Evolutionary conservation across 495 filamentous ascomycete species (phyloP).

Genomic region (Stereocaulon alpinum): DNA sequence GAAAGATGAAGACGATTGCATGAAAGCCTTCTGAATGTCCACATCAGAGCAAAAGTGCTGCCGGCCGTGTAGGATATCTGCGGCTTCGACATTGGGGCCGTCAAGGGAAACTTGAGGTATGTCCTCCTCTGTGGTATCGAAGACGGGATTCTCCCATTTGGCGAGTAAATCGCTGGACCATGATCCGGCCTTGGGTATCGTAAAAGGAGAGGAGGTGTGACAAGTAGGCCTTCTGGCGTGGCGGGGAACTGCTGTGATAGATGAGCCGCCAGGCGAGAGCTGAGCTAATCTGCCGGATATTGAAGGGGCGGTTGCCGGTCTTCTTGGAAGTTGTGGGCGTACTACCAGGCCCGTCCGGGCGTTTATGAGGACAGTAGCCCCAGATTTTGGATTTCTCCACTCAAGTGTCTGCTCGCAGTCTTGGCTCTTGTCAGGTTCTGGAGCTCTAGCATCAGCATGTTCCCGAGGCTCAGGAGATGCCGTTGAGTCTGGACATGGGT

Average conservation of each 20-base stretch:
- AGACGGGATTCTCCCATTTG: conserved; percentile 55
- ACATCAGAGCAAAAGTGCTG: conserved; percentile 21
- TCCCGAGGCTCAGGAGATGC: neutral
- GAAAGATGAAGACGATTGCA: conserved; percentile 19
- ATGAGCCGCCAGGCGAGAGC: neutral
- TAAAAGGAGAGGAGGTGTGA: conserved; percentile 2
- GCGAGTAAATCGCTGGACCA: conserved; percentile 35
- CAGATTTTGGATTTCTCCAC: conserved; percentile 63
- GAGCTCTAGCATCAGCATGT: neutral
- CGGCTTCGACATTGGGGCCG: conserved; percentile 17
- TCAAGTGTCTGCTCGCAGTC: conserved; percentile 33
- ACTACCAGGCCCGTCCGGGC: conserved; percentile 50
- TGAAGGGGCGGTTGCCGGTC: conserved; percentile 11
- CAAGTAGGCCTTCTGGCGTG: conserved; percentile 10
- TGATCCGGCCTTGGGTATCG: conserved; percentile 6
- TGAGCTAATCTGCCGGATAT: neutral
- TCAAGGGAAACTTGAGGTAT: conserved; percentile 35
- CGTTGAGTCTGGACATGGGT: neutral
- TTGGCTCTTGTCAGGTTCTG: neutral
- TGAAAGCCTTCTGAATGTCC: conserved; percentile 24
- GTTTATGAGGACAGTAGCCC: conserved; percentile 47
- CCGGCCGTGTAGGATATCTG: conserved; percentile 11
- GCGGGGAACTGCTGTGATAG: neutral
- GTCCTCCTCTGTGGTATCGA: conserved; percentile 40
- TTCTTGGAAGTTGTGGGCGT: neutral